These are phyloP conservation scores for Fraxinus paxiana DNA, from an alignment of 305 asterid genomes.

Conservation along the genomic window DNA sequence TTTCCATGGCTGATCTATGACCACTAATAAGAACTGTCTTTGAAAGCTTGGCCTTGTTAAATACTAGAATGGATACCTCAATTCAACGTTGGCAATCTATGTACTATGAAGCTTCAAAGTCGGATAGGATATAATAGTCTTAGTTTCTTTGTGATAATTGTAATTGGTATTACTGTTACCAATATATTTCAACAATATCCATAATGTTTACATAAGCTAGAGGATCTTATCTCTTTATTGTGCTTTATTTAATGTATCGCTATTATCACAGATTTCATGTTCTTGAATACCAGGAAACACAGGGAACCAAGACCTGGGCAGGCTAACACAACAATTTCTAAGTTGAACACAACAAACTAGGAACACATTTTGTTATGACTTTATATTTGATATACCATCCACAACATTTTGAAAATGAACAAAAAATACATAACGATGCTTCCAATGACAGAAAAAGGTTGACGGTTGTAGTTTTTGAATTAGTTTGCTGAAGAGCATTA, in stretches of 20 bases:
- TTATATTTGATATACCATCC: neutral
- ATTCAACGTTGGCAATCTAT: conserved; percentile 1
- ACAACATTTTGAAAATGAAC: neutral
- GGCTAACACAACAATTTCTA: neutral
- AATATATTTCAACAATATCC: conserved; percentile 3
- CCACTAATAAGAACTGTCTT: conserved; percentile 23
- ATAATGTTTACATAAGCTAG: neutral
- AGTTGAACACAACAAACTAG: neutral
- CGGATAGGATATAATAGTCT: neutral
- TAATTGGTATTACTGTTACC: neutral
- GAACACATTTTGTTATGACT: neutral
- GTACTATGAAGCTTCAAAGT: conserved; percentile 1
- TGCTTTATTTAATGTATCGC: neutral
- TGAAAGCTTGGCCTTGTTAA: neutral
- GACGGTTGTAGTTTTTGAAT: neutral
- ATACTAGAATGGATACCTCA: neutral
- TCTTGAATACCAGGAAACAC: neutral
- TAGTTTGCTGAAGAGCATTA: neutral
- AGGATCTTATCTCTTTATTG: neutral
- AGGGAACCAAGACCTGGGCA: neutral
- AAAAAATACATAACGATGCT: neutral
- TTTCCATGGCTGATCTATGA: conserved; percentile 20
- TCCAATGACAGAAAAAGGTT: neutral
- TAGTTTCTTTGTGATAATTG: conserved; percentile 14
- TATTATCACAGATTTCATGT: neutral